Conservation (phyloP, 306 rosid species). For the Inga leiocalycina region DNA sequence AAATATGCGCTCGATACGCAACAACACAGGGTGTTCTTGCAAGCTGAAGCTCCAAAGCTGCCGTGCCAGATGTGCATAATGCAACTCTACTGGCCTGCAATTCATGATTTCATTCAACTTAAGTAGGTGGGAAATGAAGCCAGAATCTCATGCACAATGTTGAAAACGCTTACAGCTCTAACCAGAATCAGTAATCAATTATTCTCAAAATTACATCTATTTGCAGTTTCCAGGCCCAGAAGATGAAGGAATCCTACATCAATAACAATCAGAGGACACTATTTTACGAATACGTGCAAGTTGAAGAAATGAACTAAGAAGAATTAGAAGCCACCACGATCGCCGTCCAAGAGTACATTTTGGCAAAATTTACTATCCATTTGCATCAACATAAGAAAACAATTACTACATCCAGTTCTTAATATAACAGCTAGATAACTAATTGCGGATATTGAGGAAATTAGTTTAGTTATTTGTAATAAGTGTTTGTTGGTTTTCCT, state of each 20-base stretch:
- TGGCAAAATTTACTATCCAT: neutral
- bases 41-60: conserved; percentile 81
- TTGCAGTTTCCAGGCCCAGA: neutral
- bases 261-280: neutral
- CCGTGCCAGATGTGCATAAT: conserved; percentile 91
- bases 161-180: neutral
- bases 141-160: conserved; percentile 24
- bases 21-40: conserved; percentile 83
- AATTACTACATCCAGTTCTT: neutral
- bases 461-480: too few relatives aligned
- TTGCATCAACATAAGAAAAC: conserved; percentile 1
- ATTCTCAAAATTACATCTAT: neutral
- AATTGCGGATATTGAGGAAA: too few relatives aligned
- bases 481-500: too few relatives aligned
- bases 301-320: neutral
- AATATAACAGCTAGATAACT: too few relatives aligned
- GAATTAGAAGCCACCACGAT: neutral
- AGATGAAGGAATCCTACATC: neutral
- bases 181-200: neutral
- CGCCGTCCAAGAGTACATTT: neutral
- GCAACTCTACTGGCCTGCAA: conserved; percentile 89
- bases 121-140: conserved; percentile 10
- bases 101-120: conserved; percentile 20
- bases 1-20: conserved; percentile 82
- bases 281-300: neutral